phyloP scores from a whole-genome alignment of 1,139 yeast genomes.

The Suhomyces guaymorum region DNA sequence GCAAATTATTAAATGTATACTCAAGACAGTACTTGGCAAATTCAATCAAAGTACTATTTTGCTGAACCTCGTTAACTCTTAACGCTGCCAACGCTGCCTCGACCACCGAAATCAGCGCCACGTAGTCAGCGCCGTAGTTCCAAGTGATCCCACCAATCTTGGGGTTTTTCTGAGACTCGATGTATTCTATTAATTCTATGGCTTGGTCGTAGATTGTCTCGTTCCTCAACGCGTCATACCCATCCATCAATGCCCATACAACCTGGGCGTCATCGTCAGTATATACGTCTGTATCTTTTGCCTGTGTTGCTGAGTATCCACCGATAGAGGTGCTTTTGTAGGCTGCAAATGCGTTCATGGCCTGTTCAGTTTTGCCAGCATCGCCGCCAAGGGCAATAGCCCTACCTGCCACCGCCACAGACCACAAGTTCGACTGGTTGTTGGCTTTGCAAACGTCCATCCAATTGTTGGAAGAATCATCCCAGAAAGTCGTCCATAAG shows the following conservation, averaged over 20 bases:
- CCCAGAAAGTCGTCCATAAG: conserved; percentile 15
- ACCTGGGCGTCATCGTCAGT: conserved; percentile 40
- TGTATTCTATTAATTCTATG: conserved; percentile 17
- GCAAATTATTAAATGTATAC: conserved; percentile 29
- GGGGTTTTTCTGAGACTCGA: conserved; percentile 20
- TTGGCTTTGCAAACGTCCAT: conserved; percentile 7
- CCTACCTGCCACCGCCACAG: conserved; percentile 16
- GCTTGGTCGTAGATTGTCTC: conserved; percentile 21
- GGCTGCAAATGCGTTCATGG: conserved; percentile 5
- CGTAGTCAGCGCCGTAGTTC: conserved; percentile 28
- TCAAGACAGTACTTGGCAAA: conserved; percentile 28
- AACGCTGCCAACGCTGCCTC: conserved; percentile 41
- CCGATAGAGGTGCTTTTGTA: conserved; percentile 18
- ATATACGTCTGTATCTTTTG: conserved; percentile 31
- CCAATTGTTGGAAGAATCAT: conserved; percentile 7
- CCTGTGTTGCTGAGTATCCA: conserved; percentile 37
- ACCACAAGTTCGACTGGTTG: conserved; percentile 14
- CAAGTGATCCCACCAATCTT: conserved; percentile 35
- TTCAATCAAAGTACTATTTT: conserved; percentile 16
- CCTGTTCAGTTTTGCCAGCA: conserved; percentile 4
- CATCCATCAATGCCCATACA: conserved; percentile 34
- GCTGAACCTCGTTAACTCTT: conserved; percentile 22
- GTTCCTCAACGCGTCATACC: conserved; percentile 21
- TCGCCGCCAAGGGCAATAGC: conserved; percentile 12
- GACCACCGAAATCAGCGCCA: conserved; percentile 37